Conservation (phyloP, 352 stramenopile species). For the Phytophthora uliginosa region DNA sequence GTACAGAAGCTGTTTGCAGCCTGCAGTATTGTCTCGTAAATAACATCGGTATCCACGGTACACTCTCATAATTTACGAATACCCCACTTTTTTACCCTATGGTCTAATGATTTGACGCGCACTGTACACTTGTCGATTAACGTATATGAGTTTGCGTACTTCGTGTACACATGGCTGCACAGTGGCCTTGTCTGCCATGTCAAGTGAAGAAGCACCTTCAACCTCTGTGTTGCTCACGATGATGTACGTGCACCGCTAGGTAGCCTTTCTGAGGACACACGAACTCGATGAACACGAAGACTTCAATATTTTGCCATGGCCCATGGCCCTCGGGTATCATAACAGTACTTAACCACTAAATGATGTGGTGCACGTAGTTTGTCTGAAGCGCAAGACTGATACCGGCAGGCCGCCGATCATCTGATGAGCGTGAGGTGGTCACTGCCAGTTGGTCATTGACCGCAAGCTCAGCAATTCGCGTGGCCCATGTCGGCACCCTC, state of each 20-base stretch:
- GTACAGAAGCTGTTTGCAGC: no score
- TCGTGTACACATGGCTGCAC: not conserved
- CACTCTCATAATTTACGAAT: no score
- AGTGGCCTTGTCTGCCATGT: not conserved
- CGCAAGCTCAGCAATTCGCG: not conserved
- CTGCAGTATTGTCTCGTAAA: no score
- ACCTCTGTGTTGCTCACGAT: not conserved
- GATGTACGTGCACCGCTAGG: not conserved
- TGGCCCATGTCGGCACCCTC: constrained; percentile 8
- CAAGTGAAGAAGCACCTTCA: not conserved
- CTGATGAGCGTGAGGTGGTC: not conserved
- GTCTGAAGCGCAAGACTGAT: not conserved
- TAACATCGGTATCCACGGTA: no score
- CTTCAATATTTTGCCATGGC: constrained; percentile 3
- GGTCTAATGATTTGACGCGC: no score
- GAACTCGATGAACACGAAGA: not conserved
- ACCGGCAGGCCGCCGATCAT: not conserved
- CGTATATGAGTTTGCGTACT: no score
- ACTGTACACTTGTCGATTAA: no score
- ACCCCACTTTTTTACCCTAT: no score
- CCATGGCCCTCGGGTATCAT: constrained; percentile 13
- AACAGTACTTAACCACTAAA: no score
- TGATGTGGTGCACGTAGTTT: no score
- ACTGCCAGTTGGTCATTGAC: not conserved
- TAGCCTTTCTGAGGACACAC: not conserved